phyloP scores from a whole-genome alignment of 768 basidiomycete species.

The Chalciporus chontae region DNA sequence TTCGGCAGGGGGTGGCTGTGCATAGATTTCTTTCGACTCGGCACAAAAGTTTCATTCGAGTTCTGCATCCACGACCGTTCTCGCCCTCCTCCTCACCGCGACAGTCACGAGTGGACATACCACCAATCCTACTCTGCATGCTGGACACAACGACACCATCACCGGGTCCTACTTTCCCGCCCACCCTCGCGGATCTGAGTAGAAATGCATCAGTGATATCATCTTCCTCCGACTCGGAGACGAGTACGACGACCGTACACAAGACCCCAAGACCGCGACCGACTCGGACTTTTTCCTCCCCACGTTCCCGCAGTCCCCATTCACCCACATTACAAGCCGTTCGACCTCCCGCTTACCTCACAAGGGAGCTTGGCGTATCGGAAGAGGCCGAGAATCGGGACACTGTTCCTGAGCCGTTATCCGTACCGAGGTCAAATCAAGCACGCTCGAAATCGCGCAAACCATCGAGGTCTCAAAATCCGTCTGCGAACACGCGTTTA shows the following conservation, averaged over 20 bases:
- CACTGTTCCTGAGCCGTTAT: slow-evolving; percentile 7
- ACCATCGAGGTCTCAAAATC: slow-evolving; percentile 40
- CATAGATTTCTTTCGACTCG: slow-evolving; percentile 15
- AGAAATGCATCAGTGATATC: slow-evolving; percentile 77
- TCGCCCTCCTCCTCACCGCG: not conserved
- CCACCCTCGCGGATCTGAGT: slow-evolving; percentile 60
- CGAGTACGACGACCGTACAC: slow-evolving; percentile 36
- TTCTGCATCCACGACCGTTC: not conserved
- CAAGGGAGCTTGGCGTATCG: slow-evolving; percentile 50
- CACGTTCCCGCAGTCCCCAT: slow-evolving; percentile 53
- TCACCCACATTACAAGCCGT: slow-evolving; percentile 35
- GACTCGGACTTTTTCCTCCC: slow-evolving; percentile 60
- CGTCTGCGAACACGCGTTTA: slow-evolving; percentile 42
- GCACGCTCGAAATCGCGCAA: slow-evolving; percentile 39
- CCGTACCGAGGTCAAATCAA: slow-evolving; percentile 14
- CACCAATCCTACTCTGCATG: slow-evolving; percentile 4
- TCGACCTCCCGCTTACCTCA: slow-evolving; percentile 50
- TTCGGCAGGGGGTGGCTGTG: slow-evolving; percentile 26
- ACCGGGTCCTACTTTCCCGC: slow-evolving; percentile 23
- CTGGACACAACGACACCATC: not conserved
- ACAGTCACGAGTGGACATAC: not conserved
- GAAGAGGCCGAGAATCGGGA: slow-evolving; percentile 23
- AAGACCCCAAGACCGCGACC: slow-evolving; percentile 50
- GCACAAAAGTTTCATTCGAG: slow-evolving; percentile 1
- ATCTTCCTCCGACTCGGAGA: slow-evolving; percentile 56